Percentiles rank a stretch among this genome's conserved stretches.
These are phyloP conservation scores for Erodium maritimum DNA, from an alignment of 345 rosid species.

Conservation along the genomic window DNA sequence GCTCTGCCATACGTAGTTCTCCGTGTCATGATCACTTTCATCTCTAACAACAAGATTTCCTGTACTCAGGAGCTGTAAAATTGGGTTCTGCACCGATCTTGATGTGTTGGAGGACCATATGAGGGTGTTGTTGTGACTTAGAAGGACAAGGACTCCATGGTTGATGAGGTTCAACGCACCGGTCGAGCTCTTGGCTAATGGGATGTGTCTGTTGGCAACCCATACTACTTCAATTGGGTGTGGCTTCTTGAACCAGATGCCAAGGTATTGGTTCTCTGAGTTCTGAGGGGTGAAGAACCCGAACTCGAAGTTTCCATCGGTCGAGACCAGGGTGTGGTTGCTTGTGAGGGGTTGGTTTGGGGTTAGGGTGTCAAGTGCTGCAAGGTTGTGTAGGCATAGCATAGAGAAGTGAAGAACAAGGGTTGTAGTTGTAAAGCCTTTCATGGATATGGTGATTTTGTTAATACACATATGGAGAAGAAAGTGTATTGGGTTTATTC, in stretches of 20 bases:
- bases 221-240: not conserved
- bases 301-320: too few relatives aligned
- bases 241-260: not conserved
- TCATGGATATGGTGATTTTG: too few relatives aligned
- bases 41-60: not conserved
- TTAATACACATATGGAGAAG: too few relatives aligned
- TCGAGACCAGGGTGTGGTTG: not conserved
- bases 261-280: not conserved
- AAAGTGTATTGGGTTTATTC: too few relatives aligned
- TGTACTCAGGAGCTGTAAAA: not conserved
- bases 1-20: too few relatives aligned
- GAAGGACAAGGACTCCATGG: not conserved
- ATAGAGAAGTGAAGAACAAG: not conserved
- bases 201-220: not conserved
- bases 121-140: too few relatives aligned
- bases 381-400: not conserved
- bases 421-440: too few relatives aligned
- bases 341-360: slow-evolving; percentile 1
- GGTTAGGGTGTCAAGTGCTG: slow-evolving; percentile 3
- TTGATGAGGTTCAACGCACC: not conserved
- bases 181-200: not conserved
- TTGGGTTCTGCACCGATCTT: too few relatives aligned
- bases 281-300: too few relatives aligned
- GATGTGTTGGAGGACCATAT: too few relatives aligned
- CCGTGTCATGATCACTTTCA: not conserved